These are phyloP conservation scores for Leptographium procerum DNA, from an alignment of 2,329 filamentous ascomycete species.

Conservation along the genomic window DNA sequence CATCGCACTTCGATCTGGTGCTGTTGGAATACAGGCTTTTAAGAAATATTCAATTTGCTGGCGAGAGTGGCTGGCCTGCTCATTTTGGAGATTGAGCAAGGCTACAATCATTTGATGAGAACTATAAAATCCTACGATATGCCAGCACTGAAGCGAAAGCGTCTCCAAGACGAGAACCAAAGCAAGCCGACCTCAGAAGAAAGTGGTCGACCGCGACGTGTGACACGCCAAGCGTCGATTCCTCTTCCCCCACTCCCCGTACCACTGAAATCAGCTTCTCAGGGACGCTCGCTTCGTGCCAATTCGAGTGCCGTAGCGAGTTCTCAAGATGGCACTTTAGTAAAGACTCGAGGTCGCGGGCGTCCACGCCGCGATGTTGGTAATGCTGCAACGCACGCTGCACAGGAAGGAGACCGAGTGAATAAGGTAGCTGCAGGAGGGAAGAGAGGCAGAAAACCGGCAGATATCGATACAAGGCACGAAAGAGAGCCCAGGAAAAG, in stretches of 20 bases:
- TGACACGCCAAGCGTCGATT: slow-evolving; percentile 23
- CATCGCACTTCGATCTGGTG: background rate
- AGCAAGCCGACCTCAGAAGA: slow-evolving; percentile 1
- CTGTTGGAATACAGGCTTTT: background rate
- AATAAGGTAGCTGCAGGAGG: background rate
- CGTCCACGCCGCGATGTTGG: background rate
- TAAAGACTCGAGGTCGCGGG: background rate
- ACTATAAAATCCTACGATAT: slow-evolving; percentile 12
- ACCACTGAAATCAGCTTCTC: slow-evolving; percentile 19
- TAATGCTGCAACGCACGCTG: background rate
- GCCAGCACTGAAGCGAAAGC: slow-evolving; percentile 22
- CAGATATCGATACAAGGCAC: background rate
- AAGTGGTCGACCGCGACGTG: slow-evolving; percentile 16
- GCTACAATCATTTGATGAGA: background rate
- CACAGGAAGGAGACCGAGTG: background rate
- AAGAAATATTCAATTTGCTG: background rate
- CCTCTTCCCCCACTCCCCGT: slow-evolving; percentile 22
- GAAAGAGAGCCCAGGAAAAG: background rate
- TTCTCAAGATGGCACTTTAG: background rate
- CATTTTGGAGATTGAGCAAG: background rate
- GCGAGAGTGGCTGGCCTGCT: background rate
- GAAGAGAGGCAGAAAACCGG: background rate
- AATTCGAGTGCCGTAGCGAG: background rate
- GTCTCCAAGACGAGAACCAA: slow-evolving; percentile 10
- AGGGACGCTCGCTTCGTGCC: slow-evolving; percentile 15